phyloP scores from a whole-genome alignment of 116 monocot genomes.

The Papilionanthe hybrid region DNA sequence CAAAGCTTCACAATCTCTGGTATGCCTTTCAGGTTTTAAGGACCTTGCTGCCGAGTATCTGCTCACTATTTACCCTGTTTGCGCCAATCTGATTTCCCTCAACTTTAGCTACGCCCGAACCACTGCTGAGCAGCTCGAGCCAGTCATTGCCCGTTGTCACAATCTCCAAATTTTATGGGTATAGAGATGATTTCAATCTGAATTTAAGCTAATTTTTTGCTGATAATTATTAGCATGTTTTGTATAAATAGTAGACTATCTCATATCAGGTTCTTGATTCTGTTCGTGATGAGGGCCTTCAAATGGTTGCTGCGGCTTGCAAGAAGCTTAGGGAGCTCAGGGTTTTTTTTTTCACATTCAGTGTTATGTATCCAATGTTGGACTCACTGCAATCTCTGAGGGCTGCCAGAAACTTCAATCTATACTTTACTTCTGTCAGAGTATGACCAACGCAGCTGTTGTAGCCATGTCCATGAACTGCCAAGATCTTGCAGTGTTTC shows the following conservation, averaged over 20 bases:
- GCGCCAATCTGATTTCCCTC: constrained; percentile 39
- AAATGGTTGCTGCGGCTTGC: constrained; percentile 63
- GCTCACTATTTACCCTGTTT: constrained; percentile 46
- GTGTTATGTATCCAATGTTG: constrained; percentile 58
- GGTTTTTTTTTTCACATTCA: constrained; percentile 66
- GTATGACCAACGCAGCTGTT: constrained; percentile 76
- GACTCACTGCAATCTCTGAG: constrained; percentile 63
- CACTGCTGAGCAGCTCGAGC: constrained; percentile 31
- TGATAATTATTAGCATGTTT: too few species aligned
- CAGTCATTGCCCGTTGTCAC: constrained; percentile 37
- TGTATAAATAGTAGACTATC: background rate
- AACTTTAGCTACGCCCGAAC: constrained; percentile 44
- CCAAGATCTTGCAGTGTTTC: constrained; percentile 64
- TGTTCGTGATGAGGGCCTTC: constrained; percentile 69
- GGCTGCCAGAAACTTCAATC: constrained; percentile 74
- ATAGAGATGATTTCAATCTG: background rate
- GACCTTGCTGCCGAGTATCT: constrained; percentile 33
- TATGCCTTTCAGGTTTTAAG: constrained; percentile 36
- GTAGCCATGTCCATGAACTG: constrained; percentile 75
- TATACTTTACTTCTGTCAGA: constrained; percentile 74
- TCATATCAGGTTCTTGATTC: constrained; percentile 62
- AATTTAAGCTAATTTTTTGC: too few species aligned
- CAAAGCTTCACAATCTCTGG: constrained; percentile 26
- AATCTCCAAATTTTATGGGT: constrained; percentile 61
- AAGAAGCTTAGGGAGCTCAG: constrained; percentile 62